Evolutionary conservation across 768 basidiomycete species (phyloP).

Genomic region (Leccinum ochraceum): DNA sequence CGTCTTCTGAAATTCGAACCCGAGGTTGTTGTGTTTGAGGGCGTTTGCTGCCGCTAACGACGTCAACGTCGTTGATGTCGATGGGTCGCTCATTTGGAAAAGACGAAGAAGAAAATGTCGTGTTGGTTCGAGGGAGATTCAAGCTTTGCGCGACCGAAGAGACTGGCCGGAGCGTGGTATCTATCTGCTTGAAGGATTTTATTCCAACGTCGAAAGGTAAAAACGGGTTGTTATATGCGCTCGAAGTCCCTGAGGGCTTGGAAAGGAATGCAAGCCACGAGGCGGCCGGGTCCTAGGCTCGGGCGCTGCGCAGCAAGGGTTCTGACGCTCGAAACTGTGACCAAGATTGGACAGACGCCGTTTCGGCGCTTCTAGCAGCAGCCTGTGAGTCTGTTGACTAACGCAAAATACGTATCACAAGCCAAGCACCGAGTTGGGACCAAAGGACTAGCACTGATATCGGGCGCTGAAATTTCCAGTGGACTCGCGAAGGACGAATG

Average conservation of each 20-base stretch:
- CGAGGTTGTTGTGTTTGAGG: neutral
- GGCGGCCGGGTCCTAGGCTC: conserved; percentile 5
- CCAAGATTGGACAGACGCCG: neutral
- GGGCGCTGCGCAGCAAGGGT: neutral
- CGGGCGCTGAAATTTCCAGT: too few species aligned
- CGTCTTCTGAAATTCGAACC: neutral
- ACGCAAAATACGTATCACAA: neutral
- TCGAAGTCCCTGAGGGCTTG: neutral
- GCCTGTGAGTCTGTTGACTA: neutral
- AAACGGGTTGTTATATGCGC: conserved; percentile 3
- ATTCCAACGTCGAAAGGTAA: neutral
- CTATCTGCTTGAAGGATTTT: neutral
- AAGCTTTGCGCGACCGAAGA: neutral
- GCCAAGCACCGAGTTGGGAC: too few species aligned
- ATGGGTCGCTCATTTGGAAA: neutral
- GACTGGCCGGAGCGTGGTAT: neutral
- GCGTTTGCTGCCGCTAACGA: neutral
- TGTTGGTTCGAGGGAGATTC: neutral
- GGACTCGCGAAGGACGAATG: too few species aligned
- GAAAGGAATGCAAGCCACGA: conserved; percentile 8
- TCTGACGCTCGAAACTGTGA: neutral
- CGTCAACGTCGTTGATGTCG: neutral
- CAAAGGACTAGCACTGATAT: too few species aligned
- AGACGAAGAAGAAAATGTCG: neutral
- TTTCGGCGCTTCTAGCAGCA: neutral